phyloP scores from a whole-genome alignment of 2,329 filamentous ascomycete genomes.

The Xylaria sp. region DNA sequence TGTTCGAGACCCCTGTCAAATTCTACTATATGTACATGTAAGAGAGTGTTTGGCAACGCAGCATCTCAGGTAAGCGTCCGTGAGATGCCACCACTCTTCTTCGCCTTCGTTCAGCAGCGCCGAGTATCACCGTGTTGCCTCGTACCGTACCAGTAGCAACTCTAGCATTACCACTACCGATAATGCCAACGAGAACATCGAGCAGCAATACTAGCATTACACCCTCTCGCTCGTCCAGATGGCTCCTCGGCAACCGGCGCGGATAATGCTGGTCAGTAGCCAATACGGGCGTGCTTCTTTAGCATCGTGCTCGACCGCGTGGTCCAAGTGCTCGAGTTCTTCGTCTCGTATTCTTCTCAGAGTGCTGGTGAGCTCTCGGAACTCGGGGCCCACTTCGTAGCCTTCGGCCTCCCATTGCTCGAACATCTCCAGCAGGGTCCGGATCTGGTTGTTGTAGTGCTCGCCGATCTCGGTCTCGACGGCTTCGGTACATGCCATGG shows the following conservation, averaged over 20 bases:
- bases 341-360: constrained; percentile 90
- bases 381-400: constrained; percentile 82
- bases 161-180: not conserved
- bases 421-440: constrained; percentile 83
- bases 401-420: constrained; percentile 78
- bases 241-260: constrained; percentile 88
- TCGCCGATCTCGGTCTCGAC: constrained; percentile 98
- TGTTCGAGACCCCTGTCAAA: not conserved
- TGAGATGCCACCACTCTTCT: not conserved
- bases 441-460: constrained; percentile 94
- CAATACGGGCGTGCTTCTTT: constrained; percentile 92
- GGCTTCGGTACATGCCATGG: constrained; percentile 98
- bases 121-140: not conserved
- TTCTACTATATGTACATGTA: not conserved
- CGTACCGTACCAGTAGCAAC: not conserved
- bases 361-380: constrained; percentile 76
- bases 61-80: not conserved
- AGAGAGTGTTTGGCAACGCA: not conserved
- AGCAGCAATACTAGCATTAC: constrained; percentile 49
- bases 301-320: constrained; percentile 92
- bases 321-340: constrained; percentile 95
- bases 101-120: not conserved
- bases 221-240: constrained; percentile 90
- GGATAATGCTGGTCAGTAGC: constrained; percentile 85
- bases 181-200: not conserved